Conservation (phyloP, 179 eudicot genomes). For the Gypsophila paniculata region DNA sequence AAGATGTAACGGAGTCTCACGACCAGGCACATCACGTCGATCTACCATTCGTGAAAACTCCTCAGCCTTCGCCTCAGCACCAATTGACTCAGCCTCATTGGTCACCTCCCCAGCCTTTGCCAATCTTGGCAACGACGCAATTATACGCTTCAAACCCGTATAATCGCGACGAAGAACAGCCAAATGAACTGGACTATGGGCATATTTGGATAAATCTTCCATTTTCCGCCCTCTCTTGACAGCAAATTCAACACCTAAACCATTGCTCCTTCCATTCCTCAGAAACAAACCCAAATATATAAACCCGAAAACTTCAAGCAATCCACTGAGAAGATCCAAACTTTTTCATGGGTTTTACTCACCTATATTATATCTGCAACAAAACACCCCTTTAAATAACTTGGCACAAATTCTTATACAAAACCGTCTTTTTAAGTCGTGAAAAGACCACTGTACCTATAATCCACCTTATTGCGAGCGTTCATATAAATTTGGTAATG, state of each 20-base stretch:
- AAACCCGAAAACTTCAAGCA: not conserved
- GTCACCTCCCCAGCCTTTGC: conserved; percentile 71
- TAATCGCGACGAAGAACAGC: conserved; percentile 63
- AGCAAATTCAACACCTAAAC: conserved; percentile 14
- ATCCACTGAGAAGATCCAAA: conserved; percentile 1
- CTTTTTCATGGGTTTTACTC: not conserved
- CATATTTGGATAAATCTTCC: conserved; percentile 73
- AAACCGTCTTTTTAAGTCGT: too few species aligned
- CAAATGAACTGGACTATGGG: conserved; percentile 70
- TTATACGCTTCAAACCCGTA: conserved; percentile 43
- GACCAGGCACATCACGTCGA: conserved; percentile 73
- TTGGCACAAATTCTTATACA: too few species aligned
- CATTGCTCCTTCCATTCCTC: conserved; percentile 10
- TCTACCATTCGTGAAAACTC: conserved; percentile 60
- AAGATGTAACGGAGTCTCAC: conserved; percentile 86
- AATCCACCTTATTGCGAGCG: too few species aligned
- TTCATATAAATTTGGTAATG: too few species aligned
- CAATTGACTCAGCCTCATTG: conserved; percentile 62
- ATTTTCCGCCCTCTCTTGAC: conserved; percentile 21
- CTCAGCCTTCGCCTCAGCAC: conserved; percentile 73
- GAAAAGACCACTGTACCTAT: too few species aligned
- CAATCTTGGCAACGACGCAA: conserved; percentile 54
- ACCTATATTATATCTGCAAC: not conserved
- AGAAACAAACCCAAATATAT: not conserved
- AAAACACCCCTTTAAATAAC: not conserved